A percentile compares a stretch with the other conserved stretches of the same genome.
phyloP scores from a whole-genome alignment of 371 early-diverging fungal species.

The Mucor mucedo region DNA sequence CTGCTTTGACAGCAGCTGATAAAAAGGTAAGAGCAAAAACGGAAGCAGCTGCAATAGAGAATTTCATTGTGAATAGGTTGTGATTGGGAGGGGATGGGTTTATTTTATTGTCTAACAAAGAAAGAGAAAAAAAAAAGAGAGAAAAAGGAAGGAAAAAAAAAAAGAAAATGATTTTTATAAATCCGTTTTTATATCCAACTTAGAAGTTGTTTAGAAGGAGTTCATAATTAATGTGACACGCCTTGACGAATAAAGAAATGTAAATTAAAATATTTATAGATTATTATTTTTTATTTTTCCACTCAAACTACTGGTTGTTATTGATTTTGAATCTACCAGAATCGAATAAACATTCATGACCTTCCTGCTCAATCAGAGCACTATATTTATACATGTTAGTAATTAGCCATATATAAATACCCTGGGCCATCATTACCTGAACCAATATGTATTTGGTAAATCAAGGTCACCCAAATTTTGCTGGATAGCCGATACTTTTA shows the following conservation, averaged over 20 bases:
- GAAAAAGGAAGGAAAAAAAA: conserved; percentile 11
- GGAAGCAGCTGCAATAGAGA: conserved; percentile 48
- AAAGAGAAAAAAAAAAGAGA: conserved; percentile 2
- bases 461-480: conserved; percentile 20
- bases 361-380: conserved; percentile 15
- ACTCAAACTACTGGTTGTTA: not conserved
- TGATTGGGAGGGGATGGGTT: not conserved
- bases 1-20: conserved; percentile 36
- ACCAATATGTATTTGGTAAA: conserved; percentile 14
- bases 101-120: not conserved
- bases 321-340: conserved; percentile 22
- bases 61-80: conserved; percentile 35
- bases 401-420: not conserved
- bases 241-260: not conserved
- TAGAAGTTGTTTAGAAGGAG: conserved; percentile 6
- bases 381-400: conserved; percentile 7
- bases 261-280: conserved; percentile 12
- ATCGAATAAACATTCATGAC: conserved; percentile 18
- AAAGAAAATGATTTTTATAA: conserved; percentile 12
- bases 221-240: conserved; percentile 24
- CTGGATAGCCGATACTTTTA: conserved; percentile 23
- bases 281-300: not conserved
- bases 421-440: conserved; percentile 6
- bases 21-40: conserved; percentile 32
- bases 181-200: not conserved